Evolutionary conservation across 208 protist genomes (phyloP), one percentile per base, ranked within the genome.

Genomic region (Leishmania tarentolae): DNA sequence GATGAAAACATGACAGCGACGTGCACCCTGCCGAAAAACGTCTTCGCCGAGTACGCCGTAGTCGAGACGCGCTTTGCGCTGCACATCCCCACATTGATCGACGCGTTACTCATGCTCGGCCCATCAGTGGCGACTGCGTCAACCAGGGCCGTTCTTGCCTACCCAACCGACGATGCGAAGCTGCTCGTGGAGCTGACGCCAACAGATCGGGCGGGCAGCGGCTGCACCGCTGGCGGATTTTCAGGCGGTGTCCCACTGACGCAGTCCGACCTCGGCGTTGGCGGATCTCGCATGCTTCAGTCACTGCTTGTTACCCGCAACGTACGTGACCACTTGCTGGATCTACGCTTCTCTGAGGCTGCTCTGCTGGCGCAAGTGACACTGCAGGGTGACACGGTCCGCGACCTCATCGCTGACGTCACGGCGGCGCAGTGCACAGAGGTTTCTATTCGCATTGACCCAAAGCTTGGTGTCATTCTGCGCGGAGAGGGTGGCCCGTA

Each of bases 31-130:
- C 92, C 92, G 5, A 85, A 83, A 37, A 70, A 72, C 13, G n/a
- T 97, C 24, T 97, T 97, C 69, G 84, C 84, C 19, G 91, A 97
- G 61, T 97, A 96, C 85, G 86, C 88, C 0, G 90, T 94, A 17
- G 85, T 88, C 15, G 87, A 86, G n/a, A 68, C 84, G 53, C 84
- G 88, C 59, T 91, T 96, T 53, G 75, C 82, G 15, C 80, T 95
- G 44, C 92, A 96, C 76, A 79, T 97, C 21, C 84, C 82, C 1
- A 91, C 90, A 19, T 77, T 97, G n/a, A 76, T 94, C 7, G 90
- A 94, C 47, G 90, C 94, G 40, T 72, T 97, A 53, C 83, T 94
- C 53, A 79, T 97, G 72, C 84, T 90, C 13, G 93, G 92, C n/a
- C 81, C 79, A 21, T 76, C 80, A 6, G 80, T 91, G 11, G 47